Evolutionary conservation across 176 grass and related monocot genomes (phyloP).

Genomic region (Melocanna baccifera): DNA sequence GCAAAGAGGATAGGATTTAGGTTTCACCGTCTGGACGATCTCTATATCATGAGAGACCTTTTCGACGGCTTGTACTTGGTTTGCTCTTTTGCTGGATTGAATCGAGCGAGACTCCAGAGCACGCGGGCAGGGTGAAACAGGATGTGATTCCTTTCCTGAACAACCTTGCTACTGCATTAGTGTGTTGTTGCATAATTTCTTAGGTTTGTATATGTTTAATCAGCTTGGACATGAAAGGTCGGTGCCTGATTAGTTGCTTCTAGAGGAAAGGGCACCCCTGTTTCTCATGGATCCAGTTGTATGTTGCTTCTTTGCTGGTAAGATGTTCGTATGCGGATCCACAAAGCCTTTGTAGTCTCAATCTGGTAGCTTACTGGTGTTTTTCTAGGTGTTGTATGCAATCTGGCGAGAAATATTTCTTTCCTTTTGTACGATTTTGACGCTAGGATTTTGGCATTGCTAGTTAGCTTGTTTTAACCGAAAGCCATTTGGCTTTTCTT

Average conservation of each 20-base stretch:
- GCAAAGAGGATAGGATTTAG: neutral
- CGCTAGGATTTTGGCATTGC: neutral
- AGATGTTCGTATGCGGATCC: neutral
- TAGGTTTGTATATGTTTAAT: neutral
- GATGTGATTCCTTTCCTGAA: neutral
- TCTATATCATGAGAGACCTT: neutral
- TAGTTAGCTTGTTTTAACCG: neutral
- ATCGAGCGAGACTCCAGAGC: neutral
- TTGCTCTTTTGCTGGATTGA: neutral
- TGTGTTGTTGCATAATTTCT: neutral
- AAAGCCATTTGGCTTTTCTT: neutral
- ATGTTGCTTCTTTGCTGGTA: neutral
- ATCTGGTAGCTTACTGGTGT: neutral
- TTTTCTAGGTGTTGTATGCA: neutral
- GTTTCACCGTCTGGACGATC: neutral
- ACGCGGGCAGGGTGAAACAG: neutral
- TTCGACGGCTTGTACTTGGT: neutral
- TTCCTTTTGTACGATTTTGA: neutral
- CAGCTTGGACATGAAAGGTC: neutral
- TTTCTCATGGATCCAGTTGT: neutral
- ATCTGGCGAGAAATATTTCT: neutral
- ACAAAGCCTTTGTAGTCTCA: neutral
- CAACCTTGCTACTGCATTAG: neutral
- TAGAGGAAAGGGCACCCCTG: neutral
- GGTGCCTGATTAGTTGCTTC: neutral